Evolutionary conservation across 108 stramenopile genomes (phyloP), one percentile per base, ranked within the genome.

Genomic region (Nitzschia inconspicua): DNA sequence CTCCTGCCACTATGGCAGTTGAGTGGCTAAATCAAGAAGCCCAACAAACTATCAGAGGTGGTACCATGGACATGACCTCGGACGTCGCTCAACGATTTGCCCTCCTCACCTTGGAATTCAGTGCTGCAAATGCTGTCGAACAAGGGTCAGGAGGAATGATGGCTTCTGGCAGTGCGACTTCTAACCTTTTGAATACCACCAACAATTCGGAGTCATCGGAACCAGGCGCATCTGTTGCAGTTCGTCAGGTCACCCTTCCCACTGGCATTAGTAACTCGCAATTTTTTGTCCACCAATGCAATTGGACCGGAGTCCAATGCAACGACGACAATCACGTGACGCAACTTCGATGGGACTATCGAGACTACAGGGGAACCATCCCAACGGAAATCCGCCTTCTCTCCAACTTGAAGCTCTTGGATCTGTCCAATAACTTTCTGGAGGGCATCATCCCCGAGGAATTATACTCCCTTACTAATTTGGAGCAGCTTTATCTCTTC

Each of bases 251-350:
- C 1, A 41, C 0, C 14, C 19, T 23, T 11, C 5, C 40, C 4
- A 41, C 57, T 2, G 8, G 23, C 18, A 11, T 29, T 20, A 19
- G 7, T 31, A 36, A 54, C 24, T 20, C 52, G 16, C 5, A 13
- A 16, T 54, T 54, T 36, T 36, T 54, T 25, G 1, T 54, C 4
- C 35, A 54, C 34, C 35, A 54, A 20, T 82, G 81, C 50, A 22
- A 49, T 2, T 82, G 81, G 81, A 60, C 40, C 9, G 81, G 81
- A 5, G 50, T 81, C 0, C 55, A 61, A 18, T 81, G 80, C 51
- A 18, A 79, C 66, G 52, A 29, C 8, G 50, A 81, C 28, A 57
- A 49, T 2, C 43, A 71, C 9, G 72, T 89, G 4, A 47, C 62
- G 13, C 32, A 67, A 25, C 65, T 89, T 24, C 25, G 28, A 3